These are phyloP conservation scores for Lactarius deliciosus DNA, from an alignment of 768 basidiomycete genomes.

Conservation along the genomic window DNA sequence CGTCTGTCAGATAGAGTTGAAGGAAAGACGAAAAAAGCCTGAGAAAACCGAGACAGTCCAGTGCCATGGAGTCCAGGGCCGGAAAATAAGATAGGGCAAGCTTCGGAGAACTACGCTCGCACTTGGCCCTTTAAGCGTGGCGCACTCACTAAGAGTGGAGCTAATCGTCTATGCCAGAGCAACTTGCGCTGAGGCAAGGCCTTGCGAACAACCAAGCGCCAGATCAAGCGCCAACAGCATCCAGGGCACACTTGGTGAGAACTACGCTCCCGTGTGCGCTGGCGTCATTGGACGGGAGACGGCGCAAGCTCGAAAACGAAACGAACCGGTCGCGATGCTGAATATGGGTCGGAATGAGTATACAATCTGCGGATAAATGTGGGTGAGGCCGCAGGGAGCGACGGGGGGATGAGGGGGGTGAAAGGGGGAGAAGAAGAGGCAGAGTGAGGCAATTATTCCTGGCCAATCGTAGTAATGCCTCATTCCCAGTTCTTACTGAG, in stretches of 20 bases:
- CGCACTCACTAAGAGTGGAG: background rate
- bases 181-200: background rate
- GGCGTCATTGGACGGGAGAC: background rate
- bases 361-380: background rate
- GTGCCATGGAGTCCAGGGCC: background rate
- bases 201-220: background rate
- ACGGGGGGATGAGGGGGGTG: background rate
- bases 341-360: background rate
- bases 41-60: too few species aligned
- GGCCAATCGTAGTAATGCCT: slow-evolving; percentile 24
- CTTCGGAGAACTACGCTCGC: slow-evolving; percentile 40
- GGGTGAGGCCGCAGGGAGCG: background rate
- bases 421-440: background rate
- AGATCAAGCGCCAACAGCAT: background rate
- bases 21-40: too few species aligned
- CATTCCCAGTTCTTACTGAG: background rate
- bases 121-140: slow-evolving; percentile 21
- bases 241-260: slow-evolving; percentile 42
- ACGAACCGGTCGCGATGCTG: background rate
- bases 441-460: slow-evolving; percentile 24
- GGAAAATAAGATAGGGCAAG: slow-evolving; percentile 18
- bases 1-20: background rate
- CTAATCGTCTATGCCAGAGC: background rate
- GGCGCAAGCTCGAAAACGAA: background rate
- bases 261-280: slow-evolving; percentile 45